phyloP scores from a whole-genome alignment of 1,284 basidiomycete species.

The Moniliophthora roreri region DNA sequence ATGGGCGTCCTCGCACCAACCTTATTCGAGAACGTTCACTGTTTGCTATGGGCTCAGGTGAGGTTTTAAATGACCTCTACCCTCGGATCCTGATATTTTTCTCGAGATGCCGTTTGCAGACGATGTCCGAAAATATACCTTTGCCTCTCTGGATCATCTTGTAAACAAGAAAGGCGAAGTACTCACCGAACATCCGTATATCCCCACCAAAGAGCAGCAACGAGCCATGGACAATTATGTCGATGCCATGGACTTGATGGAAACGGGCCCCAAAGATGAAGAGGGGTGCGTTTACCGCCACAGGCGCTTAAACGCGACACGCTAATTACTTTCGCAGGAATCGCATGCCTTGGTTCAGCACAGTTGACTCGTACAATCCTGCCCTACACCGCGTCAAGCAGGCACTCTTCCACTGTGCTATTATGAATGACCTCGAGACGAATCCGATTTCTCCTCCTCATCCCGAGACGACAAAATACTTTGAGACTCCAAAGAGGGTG shows the following conservation, averaged over 20 bases:
- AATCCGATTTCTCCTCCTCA: constrained; percentile 85
- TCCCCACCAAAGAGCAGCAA: constrained; percentile 81
- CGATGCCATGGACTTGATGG: constrained; percentile 84
- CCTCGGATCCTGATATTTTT: background rate
- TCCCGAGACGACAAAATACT: constrained; percentile 80
- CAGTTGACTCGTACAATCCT: constrained; percentile 81
- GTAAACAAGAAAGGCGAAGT: constrained; percentile 76
- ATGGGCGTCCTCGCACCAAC: constrained; percentile 77
- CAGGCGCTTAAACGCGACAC: background rate
- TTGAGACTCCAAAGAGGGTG: constrained; percentile 73
- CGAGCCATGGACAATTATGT: constrained; percentile 86
- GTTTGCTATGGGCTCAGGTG: constrained; percentile 82
- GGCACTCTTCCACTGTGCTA: constrained; percentile 86
- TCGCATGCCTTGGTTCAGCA: constrained; percentile 75
- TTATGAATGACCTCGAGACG: constrained; percentile 69
- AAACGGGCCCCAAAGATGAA: constrained; percentile 68
- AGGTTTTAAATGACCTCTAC: constrained; percentile 13
- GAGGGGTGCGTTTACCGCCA: constrained; percentile 50
- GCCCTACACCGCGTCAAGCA: constrained; percentile 90
- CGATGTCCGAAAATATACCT: constrained; percentile 86
- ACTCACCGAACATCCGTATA: constrained; percentile 74
- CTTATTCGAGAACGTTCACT: constrained; percentile 69
- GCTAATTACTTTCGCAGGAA: constrained; percentile 38
- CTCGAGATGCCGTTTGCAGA: constrained; percentile 91
- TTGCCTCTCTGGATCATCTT: constrained; percentile 79